Evolutionary conservation across 2,329 filamentous ascomycete genomes (phyloP).

Genomic region (Botrytis byssoidea): DNA sequence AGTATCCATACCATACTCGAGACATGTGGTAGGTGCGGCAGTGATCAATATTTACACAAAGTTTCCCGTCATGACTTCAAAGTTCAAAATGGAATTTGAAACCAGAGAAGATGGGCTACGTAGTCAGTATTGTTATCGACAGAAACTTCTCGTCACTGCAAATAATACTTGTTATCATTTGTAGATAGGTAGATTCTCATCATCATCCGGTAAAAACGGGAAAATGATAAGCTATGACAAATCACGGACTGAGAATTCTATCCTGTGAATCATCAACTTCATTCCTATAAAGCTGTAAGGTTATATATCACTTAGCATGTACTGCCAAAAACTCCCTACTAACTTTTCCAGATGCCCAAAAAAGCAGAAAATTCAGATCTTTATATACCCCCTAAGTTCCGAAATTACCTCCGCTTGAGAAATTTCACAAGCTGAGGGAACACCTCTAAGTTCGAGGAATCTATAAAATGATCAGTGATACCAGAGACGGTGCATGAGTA

Average conservation of each 20-base stretch:
- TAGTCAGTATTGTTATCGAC: not conserved
- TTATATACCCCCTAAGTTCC: not conserved
- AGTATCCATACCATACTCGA: not conserved
- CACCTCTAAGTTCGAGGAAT: not conserved
- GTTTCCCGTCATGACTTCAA: not conserved
- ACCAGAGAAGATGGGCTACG: rapidly evolving
- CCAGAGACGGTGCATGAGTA: rapidly evolving
- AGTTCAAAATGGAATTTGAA: not conserved
- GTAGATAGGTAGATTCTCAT: not conserved
- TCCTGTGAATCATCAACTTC: too few species aligned
- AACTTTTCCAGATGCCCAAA: too few species aligned
- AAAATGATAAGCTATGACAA: too few species aligned
- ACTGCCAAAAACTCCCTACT: too few species aligned
- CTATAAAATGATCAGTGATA: not conserved
- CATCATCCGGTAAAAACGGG: too few species aligned
- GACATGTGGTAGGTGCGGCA: rapidly evolving
- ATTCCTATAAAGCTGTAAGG: too few species aligned
- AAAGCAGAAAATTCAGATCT: not conserved
- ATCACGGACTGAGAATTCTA: too few species aligned
- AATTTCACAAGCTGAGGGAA: not conserved
- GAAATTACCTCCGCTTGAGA: not conserved
- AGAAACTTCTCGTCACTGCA: too few species aligned
- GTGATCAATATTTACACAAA: not conserved
- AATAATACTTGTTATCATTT: too few species aligned
- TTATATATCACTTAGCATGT: too few species aligned